These are phyloP conservation scores for Trichosporon ovoides DNA, from an alignment of 1,284 basidiomycete genomes.

Conservation along the genomic window DNA sequence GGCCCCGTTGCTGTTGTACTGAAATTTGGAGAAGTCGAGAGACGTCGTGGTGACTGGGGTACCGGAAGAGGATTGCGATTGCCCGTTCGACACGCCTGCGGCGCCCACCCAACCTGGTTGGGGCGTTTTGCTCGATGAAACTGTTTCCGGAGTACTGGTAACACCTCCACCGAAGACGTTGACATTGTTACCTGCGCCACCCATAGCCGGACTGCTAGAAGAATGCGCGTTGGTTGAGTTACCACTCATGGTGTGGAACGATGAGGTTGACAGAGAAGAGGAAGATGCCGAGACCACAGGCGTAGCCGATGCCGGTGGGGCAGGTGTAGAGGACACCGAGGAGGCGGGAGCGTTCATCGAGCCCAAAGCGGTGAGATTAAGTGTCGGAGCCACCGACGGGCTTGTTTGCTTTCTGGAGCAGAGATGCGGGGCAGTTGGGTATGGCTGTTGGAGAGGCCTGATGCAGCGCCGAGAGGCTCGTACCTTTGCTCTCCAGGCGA, in stretches of 20 bases:
- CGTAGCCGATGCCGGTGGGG: too few relatives aligned
- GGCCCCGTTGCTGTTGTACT: neutral
- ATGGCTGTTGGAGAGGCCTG: too few relatives aligned
- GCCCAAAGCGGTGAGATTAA: too few relatives aligned
- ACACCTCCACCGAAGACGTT: neutral
- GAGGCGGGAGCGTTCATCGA: too few relatives aligned
- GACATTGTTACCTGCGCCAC: neutral
- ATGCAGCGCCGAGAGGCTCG: too few relatives aligned
- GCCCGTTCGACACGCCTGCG: neutral
- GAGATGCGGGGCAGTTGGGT: too few relatives aligned
- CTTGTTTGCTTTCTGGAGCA: too few relatives aligned
- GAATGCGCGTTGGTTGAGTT: neutral
- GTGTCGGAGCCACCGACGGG: too few relatives aligned
- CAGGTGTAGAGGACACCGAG: too few relatives aligned
- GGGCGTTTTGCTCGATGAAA: neutral
- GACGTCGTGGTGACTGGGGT: neutral
- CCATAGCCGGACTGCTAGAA: neutral
- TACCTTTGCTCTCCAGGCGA: too few relatives aligned
- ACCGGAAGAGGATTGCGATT: neutral
- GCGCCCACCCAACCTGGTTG: neutral
- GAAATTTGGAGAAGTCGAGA: neutral
- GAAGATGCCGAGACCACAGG: too few relatives aligned
- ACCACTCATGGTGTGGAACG: neutral
- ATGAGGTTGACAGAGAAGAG: too few relatives aligned
- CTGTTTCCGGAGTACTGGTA: neutral